Base-by-base conservation (phyloP, 106 monocot genomes). In the Acanthochlamys bracteata region DNA sequence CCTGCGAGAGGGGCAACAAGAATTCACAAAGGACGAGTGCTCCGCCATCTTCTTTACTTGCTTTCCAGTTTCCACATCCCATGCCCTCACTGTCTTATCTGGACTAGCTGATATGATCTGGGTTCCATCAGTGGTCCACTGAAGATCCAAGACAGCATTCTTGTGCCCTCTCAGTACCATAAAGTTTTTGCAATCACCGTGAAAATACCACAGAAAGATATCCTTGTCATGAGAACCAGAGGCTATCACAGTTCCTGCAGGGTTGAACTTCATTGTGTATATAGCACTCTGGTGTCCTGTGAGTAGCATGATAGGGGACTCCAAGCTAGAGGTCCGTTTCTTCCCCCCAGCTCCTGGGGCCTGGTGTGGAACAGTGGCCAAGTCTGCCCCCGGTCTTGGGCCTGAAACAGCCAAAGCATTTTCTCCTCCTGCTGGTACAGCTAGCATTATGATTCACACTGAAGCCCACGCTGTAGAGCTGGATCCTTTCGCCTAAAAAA, bases 41-140 rank as follows among this genome's bases (percentile, higher is more conserved):
- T 98, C 98, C 2, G 76, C 80, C 98, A 98, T 98, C 55, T 92
- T 98, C 74, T 98, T 98, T 2, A 98, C 76, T 54, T 98, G 98
- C 53, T 88, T 92, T 15, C 91, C 96, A 11, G 88, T 74, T 58
- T 98, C 98, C 12, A 88, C 75, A 45, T 98, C 98, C 98, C 98
- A 98, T 13, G 83, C 91, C 1, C 98, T 75, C n/a, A 98, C 59
- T 0, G 98, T 92, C 56, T 81, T 80, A 66, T 98, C 98, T 0
- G 92, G 91, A 65, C 96, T 98, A 10, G 96, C 84, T 19, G 96
- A 92, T 24, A 98, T 79, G 16, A 98, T 66, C 64, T 91, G 84
- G 56, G 69, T 59, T 24, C 88, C 91, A 61, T 98, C 96, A 7
- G 83, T 75, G 26, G 83, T 98, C 91, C 91, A 98, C 12, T 89